Evolutionary conservation across 2,329 filamentous ascomycete genomes (phyloP).

Genomic region (Colletotrichum limetticola): DNA sequence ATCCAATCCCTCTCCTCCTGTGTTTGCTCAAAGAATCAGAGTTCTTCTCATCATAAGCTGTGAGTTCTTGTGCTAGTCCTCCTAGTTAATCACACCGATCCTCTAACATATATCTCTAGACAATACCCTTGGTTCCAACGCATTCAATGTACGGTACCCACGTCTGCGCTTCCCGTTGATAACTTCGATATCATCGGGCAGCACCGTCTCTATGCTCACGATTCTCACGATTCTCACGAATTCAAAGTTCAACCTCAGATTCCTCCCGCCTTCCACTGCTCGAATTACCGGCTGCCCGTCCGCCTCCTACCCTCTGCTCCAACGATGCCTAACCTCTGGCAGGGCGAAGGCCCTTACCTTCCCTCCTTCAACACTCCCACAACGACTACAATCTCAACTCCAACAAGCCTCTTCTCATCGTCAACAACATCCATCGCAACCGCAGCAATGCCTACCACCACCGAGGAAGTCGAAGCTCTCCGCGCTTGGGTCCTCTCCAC

Average conservation of each 20-base stretch:
- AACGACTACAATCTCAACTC: not conserved
- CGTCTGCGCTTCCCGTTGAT: not conserved
- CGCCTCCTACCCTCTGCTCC: not conserved
- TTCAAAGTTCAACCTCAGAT: not conserved
- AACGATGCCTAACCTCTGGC: not conserved
- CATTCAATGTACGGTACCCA: not conserved
- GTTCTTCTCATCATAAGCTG: not conserved
- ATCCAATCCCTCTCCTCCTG: not conserved
- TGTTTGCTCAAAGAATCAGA: not conserved
- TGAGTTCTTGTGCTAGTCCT: not conserved
- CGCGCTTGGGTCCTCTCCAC: slow-evolving; percentile 11
- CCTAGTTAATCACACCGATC: not conserved
- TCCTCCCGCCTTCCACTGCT: not conserved
- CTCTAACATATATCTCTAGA: not conserved
- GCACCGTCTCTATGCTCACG: not conserved
- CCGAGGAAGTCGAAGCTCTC: not conserved
- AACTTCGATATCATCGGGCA: no score
- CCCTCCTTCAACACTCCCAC: not conserved
- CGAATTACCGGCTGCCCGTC: not conserved
- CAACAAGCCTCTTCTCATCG: not conserved
- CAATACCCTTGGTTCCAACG: not conserved
- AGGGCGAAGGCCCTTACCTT: not conserved
- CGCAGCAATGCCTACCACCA: not conserved
- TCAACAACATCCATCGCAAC: not conserved
- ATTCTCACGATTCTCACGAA: not conserved